Evolutionary conservation across 805 yeast genomes (phyloP), one percentile per base, ranked within the genome.

Genomic region (Candida quercuum): DNA sequence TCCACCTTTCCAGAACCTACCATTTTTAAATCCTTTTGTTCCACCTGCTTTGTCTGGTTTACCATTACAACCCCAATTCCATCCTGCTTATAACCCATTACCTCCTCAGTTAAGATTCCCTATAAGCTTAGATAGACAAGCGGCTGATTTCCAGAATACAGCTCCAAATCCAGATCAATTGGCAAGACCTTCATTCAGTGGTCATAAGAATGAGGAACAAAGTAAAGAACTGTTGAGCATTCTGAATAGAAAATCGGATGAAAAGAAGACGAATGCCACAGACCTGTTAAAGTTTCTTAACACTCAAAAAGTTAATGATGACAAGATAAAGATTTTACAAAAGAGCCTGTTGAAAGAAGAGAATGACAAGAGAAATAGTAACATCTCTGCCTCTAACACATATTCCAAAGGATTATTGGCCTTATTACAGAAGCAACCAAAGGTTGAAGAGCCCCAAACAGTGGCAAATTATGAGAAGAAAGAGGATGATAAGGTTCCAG

Each of bases 201-300:
- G 34, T 13, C 26, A 28, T 33, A 53, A 46, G 37, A 47, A 46
- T 36, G 58, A 52, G 31, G 56, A 61, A 4, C 63, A 65, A 36
- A 63, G 71, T 2, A 64, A 61, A 42, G 74, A 70, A 36, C 48
- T 72, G 12, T 59, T 71, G 37, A 65, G 71, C 3, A 56, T 72
- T 15, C 59, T 72, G 48, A 67, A 63, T 26, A 59, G 56, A 28
- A 59, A 56, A 26, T 38, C 37, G 3, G 35, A 37, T 7, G 38
- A 37, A 8, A 44, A 32, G 27, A 34, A 32, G 34, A 28, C 36
- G 4, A 36, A 31, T 31, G 37, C 49, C 4, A 44, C 45, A 27
- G 49, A 42, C 9, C 32, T 49, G 7, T 28, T 45, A 15, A 24
- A 29, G 20, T 22, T 44, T 9, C 44, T 48, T 9, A 42, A 45